Evolutionary conservation across 495 filamentous ascomycete genomes (phyloP).

Genomic region (Penicillium riverlandense): DNA sequence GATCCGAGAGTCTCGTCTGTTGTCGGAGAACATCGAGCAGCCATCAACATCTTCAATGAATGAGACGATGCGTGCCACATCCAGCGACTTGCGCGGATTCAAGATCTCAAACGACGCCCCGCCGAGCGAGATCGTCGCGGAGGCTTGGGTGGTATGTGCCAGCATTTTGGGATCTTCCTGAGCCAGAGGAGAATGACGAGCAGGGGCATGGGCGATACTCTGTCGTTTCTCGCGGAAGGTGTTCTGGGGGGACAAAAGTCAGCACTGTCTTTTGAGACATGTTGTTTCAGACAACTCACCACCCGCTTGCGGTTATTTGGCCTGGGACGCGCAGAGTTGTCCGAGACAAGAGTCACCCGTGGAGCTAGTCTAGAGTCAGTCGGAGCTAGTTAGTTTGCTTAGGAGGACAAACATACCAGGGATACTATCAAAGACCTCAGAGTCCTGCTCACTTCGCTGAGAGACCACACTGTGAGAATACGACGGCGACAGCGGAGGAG

Average conservation of each 20-base stretch:
- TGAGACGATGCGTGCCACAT: conserved; percentile 33
- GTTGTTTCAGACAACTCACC: conserved; percentile 18
- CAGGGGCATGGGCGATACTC: conserved; percentile 12
- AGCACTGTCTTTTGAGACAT: background rate
- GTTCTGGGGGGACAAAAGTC: conserved; percentile 19
- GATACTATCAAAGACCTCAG: conserved; percentile 20
- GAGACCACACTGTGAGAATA: conserved; percentile 34
- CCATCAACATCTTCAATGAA: conserved; percentile 35
- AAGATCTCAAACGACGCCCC: conserved; percentile 41
- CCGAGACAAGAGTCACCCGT: conserved; percentile 20
- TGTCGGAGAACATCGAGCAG: conserved; percentile 17
- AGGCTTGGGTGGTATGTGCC: conserved; percentile 14
- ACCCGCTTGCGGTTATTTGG: conserved; percentile 21
- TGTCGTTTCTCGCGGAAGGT: conserved; percentile 35
- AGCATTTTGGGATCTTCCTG: conserved; percentile 7
- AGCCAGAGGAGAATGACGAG: conserved; percentile 1
- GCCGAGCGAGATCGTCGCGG: conserved; percentile 30
- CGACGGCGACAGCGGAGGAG: conserved; percentile 37
- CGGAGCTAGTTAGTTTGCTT: too few relatives aligned
- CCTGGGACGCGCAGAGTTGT: conserved; percentile 12
- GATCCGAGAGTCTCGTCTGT: conserved; percentile 20
- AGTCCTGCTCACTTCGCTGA: conserved; percentile 24
- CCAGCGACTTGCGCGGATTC: conserved; percentile 36
- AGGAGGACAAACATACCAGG: conserved; percentile 10
- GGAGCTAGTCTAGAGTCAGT: background rate